Evolutionary conservation across 1,284 basidiomycete species (phyloP), one percentile per base, ranked within the genome.

Genomic region (Schizophyllum amplum): DNA sequence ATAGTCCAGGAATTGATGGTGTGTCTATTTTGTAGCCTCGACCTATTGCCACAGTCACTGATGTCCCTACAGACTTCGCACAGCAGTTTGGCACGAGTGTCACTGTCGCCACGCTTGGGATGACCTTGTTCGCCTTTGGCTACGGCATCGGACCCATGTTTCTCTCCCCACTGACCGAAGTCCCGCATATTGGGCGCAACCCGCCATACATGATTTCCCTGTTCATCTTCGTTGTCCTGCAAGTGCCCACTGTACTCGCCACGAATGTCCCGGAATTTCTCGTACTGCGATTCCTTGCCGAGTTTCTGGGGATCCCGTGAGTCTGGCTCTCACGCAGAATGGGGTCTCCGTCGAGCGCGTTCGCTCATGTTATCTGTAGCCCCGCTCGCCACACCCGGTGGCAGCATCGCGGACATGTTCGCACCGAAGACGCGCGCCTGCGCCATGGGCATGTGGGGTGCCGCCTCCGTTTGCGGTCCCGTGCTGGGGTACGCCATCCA

Each of bases 281-380:
- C 55, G 71, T 80, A 33, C 82, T 87, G 71, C 78, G 85, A 6
- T 85, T 87, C 70, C 67, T 87, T 9, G 75, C 81, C 0, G 85
- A 85, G 0, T 78, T 75, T 26, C 81, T 84, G 52, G 74, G 72
- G 27, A 70, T 70, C 24, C 69, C 71, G 7, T 70, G 70, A 9
- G 59, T 56, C 13, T 7, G 54, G 49, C 23, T 27, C 42, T 46
- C 20, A 17, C 66, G 20, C 5, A 24, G n/a, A 25, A n/a, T n/a
- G n/a, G n/a, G n/a, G n/a, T n/a, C n/a, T n/a, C n/a, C n/a, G n/a
- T n/a, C n/a, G n/a, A n/a, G n/a, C n/a, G n/a, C n/a, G n/a, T n/a
- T 11, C 27, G 24, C 24, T 21, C 7, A 9, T 42, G n/a, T 21
- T 21, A 1, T 27, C 13, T 15, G 49, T 11, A 26, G 42, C 24